Evolutionary conservation across 2,329 filamentous ascomycete genomes (phyloP).

Genomic region (Phyllosticta citribraziliensis): DNA sequence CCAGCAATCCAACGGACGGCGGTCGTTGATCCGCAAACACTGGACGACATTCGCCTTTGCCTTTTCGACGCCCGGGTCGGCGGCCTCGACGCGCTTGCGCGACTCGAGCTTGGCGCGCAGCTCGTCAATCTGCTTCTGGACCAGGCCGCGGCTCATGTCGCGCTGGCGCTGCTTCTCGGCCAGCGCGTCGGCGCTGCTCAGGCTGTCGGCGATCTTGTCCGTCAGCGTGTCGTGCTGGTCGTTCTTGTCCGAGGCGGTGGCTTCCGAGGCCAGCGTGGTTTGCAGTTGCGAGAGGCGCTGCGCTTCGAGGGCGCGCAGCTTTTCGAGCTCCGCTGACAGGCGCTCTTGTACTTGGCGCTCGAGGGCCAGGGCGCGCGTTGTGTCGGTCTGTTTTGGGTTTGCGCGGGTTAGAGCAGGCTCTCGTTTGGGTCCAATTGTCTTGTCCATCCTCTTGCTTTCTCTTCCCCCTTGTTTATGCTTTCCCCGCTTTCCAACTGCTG

Average conservation of each 20-base stretch:
- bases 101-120: constrained; percentile 40
- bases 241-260: constrained; percentile 12
- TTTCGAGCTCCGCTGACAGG: constrained; percentile 74
- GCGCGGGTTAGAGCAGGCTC: neutral
- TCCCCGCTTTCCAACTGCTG: neutral
- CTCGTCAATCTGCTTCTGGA: constrained; percentile 48
- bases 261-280: constrained; percentile 48
- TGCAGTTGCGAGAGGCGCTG: constrained; percentile 59
- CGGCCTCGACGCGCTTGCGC: constrained; percentile 48
- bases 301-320: constrained; percentile 61
- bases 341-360: constrained; percentile 85
- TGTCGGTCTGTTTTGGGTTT: constrained; percentile 59
- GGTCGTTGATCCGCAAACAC: constrained; percentile 76
- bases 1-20: constrained; percentile 88
- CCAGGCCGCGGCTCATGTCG: constrained; percentile 42
- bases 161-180: constrained; percentile 34
- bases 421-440: neutral
- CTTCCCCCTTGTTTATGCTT: neutral
- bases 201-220: constrained; percentile 28
- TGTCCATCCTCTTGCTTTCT: neutral
- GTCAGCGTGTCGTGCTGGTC: constrained; percentile 16
- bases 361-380: constrained; percentile 69
- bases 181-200: constrained; percentile 25
- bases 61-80: constrained; percentile 62
- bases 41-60: constrained; percentile 67